Conservation (phyloP, 2,329 filamentous ascomycete genomes). For the Pyricularia sp. region DNA sequence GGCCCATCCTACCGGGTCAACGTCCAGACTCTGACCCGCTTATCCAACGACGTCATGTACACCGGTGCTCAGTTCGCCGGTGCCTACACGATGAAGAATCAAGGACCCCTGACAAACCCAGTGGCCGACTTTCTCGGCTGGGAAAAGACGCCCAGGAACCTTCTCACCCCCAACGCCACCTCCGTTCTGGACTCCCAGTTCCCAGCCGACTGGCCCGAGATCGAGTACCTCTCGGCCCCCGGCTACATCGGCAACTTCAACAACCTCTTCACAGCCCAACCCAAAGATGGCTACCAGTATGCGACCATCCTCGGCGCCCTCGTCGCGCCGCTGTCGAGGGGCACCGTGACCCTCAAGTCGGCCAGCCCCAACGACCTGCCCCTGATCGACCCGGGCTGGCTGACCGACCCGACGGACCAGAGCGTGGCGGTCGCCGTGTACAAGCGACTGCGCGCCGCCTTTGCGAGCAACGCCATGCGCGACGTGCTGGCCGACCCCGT, state of each 20-base stretch:
- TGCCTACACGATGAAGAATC: slow-evolving; percentile 3
- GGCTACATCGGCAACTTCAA: slow-evolving; percentile 11
- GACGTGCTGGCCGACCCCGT: background rate
- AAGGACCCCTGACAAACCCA: slow-evolving; percentile 13
- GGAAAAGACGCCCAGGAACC: slow-evolving; percentile 11
- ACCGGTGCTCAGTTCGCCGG: slow-evolving; percentile 4
- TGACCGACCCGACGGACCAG: slow-evolving; percentile 6
- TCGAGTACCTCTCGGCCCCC: slow-evolving; percentile 10
- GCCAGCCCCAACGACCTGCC: slow-evolving; percentile 14
- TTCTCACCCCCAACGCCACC: background rate
- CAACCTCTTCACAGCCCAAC: slow-evolving; percentile 5
- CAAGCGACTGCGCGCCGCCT: background rate
- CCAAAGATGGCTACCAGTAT: slow-evolving; percentile 8
- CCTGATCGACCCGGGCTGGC: slow-evolving; percentile 15
- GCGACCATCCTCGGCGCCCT: slow-evolving; percentile 7
- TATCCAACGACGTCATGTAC: slow-evolving; percentile 8
- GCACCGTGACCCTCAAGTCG: slow-evolving; percentile 14
- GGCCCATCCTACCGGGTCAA: slow-evolving; percentile 8
- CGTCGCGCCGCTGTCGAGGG: slow-evolving; percentile 4
- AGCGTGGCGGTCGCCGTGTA: background rate
- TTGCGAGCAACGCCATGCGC: background rate
- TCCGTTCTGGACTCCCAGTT: background rate
- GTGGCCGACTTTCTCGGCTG: slow-evolving; percentile 14
- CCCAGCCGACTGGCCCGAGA: slow-evolving; percentile 11
- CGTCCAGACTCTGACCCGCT: slow-evolving; percentile 10